These are phyloP conservation scores for Rhizopogon roseolus DNA, from an alignment of 768 basidiomycete species.

Conservation along the genomic window DNA sequence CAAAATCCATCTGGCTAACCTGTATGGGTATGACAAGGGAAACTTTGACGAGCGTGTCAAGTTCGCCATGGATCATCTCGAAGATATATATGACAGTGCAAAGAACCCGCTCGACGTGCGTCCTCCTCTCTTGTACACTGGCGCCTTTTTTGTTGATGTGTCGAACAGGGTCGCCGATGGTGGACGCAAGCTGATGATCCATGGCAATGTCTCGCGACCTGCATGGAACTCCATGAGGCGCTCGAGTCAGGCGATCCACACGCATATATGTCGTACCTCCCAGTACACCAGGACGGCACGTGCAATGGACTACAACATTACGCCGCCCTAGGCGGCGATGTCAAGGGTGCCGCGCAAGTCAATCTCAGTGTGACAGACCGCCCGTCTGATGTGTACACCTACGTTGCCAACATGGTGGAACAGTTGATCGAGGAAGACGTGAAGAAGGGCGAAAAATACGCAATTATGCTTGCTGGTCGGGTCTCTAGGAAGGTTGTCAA, in stretches of 20 bases:
- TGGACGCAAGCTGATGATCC: constrained; percentile 93
- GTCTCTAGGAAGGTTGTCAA: constrained; percentile 94
- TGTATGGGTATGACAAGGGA: constrained; percentile 93
- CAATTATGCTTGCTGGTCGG: constrained; percentile 65
- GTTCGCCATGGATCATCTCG: constrained; percentile 69
- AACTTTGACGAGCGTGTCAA: constrained; percentile 88
- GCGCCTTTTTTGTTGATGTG: constrained; percentile 3
- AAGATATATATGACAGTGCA: constrained; percentile 80
- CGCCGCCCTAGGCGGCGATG: constrained; percentile 93
- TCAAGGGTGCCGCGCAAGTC: constrained; percentile 84
- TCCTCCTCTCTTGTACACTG: background rate
- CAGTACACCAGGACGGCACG: constrained; percentile 96
- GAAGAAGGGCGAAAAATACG: constrained; percentile 44
- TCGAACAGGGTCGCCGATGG: constrained; percentile 66
- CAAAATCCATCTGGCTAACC: constrained; percentile 90
- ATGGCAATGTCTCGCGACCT: constrained; percentile 95
- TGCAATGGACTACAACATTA: constrained; percentile 99
- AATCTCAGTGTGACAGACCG: constrained; percentile 81
- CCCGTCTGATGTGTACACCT: constrained; percentile 94
- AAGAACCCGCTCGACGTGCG: constrained; percentile 71
- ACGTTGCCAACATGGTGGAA: constrained; percentile 86
- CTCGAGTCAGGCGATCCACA: constrained; percentile 63
- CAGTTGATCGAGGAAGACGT: constrained; percentile 53
- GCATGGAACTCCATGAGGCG: constrained; percentile 83
- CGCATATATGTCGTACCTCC: constrained; percentile 61